Evolutionary conservation across 2,329 filamentous ascomycete genomes (phyloP), one percentile per base, ranked within the genome.

Genomic region (Parastagonospora nodorum): DNA sequence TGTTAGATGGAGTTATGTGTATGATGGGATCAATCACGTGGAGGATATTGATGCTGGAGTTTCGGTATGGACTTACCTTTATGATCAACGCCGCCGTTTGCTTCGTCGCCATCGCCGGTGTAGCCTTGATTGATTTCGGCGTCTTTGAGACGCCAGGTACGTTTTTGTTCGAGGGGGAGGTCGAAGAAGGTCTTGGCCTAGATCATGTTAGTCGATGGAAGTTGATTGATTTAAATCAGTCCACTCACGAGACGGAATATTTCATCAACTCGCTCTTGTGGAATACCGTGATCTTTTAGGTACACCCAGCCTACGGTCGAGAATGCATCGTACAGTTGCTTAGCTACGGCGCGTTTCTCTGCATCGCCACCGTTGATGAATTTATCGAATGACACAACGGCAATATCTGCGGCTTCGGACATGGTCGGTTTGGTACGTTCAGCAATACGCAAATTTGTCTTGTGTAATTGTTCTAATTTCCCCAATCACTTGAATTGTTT

Each of bases 271-370:
- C 61, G 51, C 19, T 66, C 57, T 50, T 71, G 66, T 3, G 68
- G 58, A 1, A 78, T 63, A 7, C 73, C 73, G 48, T 77, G 73
- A 36, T 75, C 75, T 50, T 69, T 68, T 27, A 78, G 58, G 44
- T 76, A 76, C n/a, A 76, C 74, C 61, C 76, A 78, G 2, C 75
- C 75, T 7, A 75, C 67, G 6, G 62, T 69, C 35, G 68, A 68
- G 33, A 75, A 75, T 2, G 74, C 75, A 11, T 68, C 46, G 50
- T 76, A 73, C 11, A 77, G 64, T 32, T 74, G 48, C 37, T 57
- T 65, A 2, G 64, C 61, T 16, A 68, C 64, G 4, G 46, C 55
- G 9, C 49, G 54, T 33, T 57, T 60, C 10, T 62, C 63, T 2
- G 53, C 54, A 30, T 64, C 53, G 14, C 33, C 42, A 9, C 61